Base-by-base conservation (phyloP, 352 stramenopile species). In the Globisporangium alternatum region DNA sequence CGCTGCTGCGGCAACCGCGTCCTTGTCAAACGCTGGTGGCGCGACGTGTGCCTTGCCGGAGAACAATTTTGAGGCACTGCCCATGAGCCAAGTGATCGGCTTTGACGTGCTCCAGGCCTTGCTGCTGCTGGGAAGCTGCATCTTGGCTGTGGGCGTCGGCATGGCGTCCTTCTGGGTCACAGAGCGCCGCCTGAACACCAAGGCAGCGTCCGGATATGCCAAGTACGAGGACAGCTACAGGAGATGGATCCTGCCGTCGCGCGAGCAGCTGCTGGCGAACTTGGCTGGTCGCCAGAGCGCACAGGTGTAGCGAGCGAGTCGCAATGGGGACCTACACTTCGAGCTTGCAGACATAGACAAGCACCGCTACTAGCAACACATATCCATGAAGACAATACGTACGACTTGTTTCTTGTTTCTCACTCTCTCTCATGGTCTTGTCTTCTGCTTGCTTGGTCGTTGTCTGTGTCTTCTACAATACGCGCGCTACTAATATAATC, bases 171-270 rank as follows among this genome's bases (percentile, higher is more conserved):
- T 81, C 52, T 62, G 80, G 37, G 59, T 75, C 9, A 74, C 77
- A 4, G 84, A 93, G 54, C 71, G 70, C 22, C 44, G 58, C 4
- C 64, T 81, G n/a, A 78, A 86, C 13, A 72, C 72, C 28, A 75
- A 78, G 37, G 72, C 81, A 37, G 70, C 71, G 17, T 44, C 70
- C 4, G 77, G 77, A 31, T 39, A 77, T 13, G 60, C 77, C 13
- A 74, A 65, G n/a, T 90, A 88, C 60, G 59, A 84, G 17, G 74
- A 91, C 30, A 80, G 58, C 65, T 90, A 80, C 64, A 71, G 74
- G 21, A 77, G 80, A 2, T 93, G 84, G 84, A 51, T 89, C 22
- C 61, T 93, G 52, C 84, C 84, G 0, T 76, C 82, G 3, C 81
- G 80, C n/a, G 79, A 89, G 28, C 81, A 93, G 62, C 78, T 91